A percentile compares a stretch with the other conserved stretches of the same genome.
These are phyloP conservation scores for Primulina tabacum DNA, from an alignment of 257 asterid species.

Conservation along the genomic window DNA sequence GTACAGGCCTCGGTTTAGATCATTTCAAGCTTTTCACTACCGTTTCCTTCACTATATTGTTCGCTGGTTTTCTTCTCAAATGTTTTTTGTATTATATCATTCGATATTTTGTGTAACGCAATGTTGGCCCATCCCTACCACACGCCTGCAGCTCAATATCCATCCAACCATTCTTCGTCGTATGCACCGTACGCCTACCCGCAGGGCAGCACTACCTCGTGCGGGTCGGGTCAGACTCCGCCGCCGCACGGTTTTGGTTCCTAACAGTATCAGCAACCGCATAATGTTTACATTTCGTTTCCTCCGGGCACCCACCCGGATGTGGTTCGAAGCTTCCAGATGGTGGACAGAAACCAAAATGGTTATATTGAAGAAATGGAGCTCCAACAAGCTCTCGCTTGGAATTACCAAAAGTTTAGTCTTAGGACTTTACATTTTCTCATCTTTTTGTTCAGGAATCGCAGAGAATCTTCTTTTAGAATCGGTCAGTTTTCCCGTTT, in stretches of 20 bases:
- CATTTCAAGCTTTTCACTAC: too few relatives aligned
- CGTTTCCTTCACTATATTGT: too few relatives aligned
- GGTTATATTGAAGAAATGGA: constrained; percentile 77
- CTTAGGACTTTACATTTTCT: constrained; percentile 66
- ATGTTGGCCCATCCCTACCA: constrained; percentile 43
- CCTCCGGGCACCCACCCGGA: constrained; percentile 81
- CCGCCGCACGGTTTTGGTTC: constrained; percentile 39
- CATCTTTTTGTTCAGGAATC: constrained; percentile 61
- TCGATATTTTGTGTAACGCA: too few relatives aligned
- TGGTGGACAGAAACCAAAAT: constrained; percentile 73
- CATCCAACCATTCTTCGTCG: constrained; percentile 28
- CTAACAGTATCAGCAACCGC: constrained; percentile 32
- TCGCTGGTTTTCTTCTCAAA: too few relatives aligned
- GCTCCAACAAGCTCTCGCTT: constrained; percentile 63
- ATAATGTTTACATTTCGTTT: constrained; percentile 35
- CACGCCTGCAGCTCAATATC: constrained; percentile 26
- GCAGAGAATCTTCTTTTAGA: constrained; percentile 42
- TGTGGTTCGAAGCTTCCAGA: constrained; percentile 68
- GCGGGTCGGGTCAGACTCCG: constrained; percentile 36
- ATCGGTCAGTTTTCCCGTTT: constrained; percentile 42
- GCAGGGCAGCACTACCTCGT: constrained; percentile 25
- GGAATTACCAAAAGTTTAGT: constrained; percentile 58
- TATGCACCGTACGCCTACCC: constrained; percentile 28
- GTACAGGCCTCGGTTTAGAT: too few relatives aligned
- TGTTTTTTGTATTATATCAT: too few relatives aligned